Percentiles rank a stretch among this genome's conserved stretches.
These are phyloP conservation scores for Trichoderma atroviride DNA, from an alignment of 2,329 filamentous ascomycete species.

Conservation along the genomic window DNA sequence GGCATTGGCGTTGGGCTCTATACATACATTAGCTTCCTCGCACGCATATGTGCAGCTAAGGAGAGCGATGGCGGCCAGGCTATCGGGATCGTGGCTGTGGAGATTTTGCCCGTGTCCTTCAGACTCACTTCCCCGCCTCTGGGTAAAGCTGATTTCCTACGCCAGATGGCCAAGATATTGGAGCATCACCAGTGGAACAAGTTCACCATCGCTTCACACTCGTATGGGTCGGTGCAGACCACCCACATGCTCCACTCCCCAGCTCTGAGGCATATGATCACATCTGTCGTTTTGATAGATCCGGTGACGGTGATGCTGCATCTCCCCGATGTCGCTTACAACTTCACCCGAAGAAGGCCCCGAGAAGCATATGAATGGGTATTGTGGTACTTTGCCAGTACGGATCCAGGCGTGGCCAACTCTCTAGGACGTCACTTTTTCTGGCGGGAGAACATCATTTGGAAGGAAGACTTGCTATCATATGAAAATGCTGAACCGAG, in stretches of 20 bases:
- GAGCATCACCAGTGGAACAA: constrained; percentile 58
- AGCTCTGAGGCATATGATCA: constrained; percentile 53
- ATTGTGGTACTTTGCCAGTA: constrained; percentile 70
- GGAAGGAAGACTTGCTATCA: constrained; percentile 63
- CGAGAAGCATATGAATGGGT: constrained; percentile 67
- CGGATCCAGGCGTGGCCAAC: constrained; percentile 67
- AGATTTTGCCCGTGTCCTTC: constrained; percentile 67
- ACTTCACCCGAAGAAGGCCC: constrained; percentile 62
- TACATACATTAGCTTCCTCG: constrained; percentile 62
- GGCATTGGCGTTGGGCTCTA: constrained; percentile 71
- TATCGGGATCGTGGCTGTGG: constrained; percentile 66
- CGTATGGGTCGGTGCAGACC: constrained; percentile 65
- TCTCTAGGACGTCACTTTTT: constrained; percentile 69
- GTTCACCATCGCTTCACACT: constrained; percentile 64
- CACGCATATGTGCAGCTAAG: constrained; percentile 48
- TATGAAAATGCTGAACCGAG: constrained; percentile 28
- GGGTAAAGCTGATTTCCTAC: constrained; percentile 54
- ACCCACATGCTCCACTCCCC: constrained; percentile 62
- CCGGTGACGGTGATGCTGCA: constrained; percentile 70
- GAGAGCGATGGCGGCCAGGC: constrained; percentile 43
- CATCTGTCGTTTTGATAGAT: constrained; percentile 54
- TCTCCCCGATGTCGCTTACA: constrained; percentile 70
- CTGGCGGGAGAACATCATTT: constrained; percentile 71
- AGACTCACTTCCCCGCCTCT: constrained; percentile 60
- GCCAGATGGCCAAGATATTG: constrained; percentile 60